A percentile compares a stretch with the other conserved stretches of the same genome.
These are phyloP conservation scores for Casuarina equisetifolia DNA, from an alignment of 306 rosid genomes.

Conservation along the genomic window DNA sequence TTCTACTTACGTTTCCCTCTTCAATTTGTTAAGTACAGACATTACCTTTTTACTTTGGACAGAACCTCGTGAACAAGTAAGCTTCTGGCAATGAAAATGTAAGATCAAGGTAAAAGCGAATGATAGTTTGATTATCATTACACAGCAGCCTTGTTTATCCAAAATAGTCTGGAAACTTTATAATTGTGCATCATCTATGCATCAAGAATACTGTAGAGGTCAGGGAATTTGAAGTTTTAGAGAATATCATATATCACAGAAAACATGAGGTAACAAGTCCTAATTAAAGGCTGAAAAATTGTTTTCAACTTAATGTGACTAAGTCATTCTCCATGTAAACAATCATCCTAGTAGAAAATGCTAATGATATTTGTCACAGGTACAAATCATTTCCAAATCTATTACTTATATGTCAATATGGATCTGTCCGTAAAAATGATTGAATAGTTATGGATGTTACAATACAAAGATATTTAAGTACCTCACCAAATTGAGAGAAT, in stretches of 20 bases:
- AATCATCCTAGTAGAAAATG: not conserved
- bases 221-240: not conserved
- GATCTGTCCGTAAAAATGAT: not conserved
- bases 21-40: not conserved
- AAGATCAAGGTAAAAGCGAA: not conserved
- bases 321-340: conserved; percentile 3
- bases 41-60: not conserved
- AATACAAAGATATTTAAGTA: not conserved
- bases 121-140: not conserved
- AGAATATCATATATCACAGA: not conserved
- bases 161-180: not conserved
- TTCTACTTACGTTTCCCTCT: not conserved
- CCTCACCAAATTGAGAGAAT: not conserved
- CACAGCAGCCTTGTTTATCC: not conserved
- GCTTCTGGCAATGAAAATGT: not conserved
- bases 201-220: not conserved
- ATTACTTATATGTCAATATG: not conserved
- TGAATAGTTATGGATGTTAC: not conserved
- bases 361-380: not conserved
- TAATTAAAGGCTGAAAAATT: not conserved
- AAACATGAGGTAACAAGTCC: not conserved
- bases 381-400: not conserved
- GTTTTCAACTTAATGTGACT: not conserved
- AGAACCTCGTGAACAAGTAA: too few relatives aligned
- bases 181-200: not conserved